Evolutionary conservation across 352 stramenopile genomes (phyloP).

Genomic region (Thalassiosira hispida): DNA sequence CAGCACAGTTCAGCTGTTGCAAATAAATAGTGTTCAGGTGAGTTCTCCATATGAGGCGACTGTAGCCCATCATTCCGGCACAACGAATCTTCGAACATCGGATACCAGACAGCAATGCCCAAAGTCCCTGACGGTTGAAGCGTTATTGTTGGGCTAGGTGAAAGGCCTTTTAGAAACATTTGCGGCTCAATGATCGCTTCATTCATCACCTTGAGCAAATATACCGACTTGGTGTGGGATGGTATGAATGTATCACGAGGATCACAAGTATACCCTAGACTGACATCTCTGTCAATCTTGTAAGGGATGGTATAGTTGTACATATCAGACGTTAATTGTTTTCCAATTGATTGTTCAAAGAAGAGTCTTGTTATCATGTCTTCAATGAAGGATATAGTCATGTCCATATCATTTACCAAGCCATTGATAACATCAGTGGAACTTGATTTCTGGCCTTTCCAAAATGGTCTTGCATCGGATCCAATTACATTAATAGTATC

Average conservation of each 20-base stretch:
- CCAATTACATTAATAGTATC: slow-evolving; percentile 8
- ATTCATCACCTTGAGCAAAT: neutral
- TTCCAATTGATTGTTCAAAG: slow-evolving; percentile 18
- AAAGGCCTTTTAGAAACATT: neutral
- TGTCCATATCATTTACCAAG: neutral
- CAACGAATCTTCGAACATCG: neutral
- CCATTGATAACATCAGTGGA: slow-evolving; percentile 20
- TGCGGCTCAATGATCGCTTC: too few relatives aligned
- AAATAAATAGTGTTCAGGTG: neutral
- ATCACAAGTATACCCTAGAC: slow-evolving; percentile 3
- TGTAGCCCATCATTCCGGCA: neutral
- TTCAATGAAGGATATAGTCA: neutral
- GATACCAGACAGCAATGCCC: neutral
- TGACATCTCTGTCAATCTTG: neutral
- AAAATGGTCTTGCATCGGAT: neutral
- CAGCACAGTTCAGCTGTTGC: neutral
- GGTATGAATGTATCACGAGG: slow-evolving; percentile 9
- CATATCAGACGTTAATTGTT: slow-evolving; percentile 20
- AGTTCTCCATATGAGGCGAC: neutral
- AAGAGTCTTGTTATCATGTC: slow-evolving; percentile 6
- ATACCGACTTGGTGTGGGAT: slow-evolving; percentile 18
- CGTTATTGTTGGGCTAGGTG: neutral
- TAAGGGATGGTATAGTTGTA: slow-evolving; percentile 9
- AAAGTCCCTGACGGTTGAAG: neutral
- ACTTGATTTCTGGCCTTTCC: slow-evolving; percentile 1